These are phyloP conservation scores for Kwoniella shivajii DNA, from an alignment of 1,284 basidiomycete species.

Conservation along the genomic window DNA sequence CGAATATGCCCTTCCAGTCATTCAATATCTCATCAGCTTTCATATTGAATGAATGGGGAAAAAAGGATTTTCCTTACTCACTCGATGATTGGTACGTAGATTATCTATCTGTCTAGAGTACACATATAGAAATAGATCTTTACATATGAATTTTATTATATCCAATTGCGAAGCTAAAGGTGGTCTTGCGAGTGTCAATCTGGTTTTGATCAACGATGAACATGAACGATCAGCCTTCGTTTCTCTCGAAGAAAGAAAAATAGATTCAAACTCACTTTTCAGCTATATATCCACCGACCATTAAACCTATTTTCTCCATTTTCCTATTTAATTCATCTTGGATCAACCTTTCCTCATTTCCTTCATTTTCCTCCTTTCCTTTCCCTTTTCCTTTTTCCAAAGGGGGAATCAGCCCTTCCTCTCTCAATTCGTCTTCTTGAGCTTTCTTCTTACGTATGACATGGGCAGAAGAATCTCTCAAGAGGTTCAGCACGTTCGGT, in stretches of 20 bases:
- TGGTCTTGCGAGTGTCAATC: conserved; percentile 71
- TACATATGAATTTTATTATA: conserved; percentile 92
- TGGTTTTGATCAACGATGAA: conserved; percentile 39
- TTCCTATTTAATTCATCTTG: conserved; percentile 70
- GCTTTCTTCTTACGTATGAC: conserved; percentile 62
- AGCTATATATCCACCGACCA: conserved; percentile 81
- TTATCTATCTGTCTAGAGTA: conserved; percentile 86
- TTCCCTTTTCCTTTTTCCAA: conserved; percentile 8
- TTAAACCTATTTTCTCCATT: conserved; percentile 79
- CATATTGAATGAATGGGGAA: conserved; percentile 57
- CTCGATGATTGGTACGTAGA: conserved; percentile 88
- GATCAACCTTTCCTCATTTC: conserved; percentile 55
- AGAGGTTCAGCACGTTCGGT: conserved; percentile 72
- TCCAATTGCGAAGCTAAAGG: conserved; percentile 83
- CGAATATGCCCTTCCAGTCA: conserved; percentile 82
- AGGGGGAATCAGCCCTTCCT: conserved; percentile 49
- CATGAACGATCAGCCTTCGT: too few relatives aligned
- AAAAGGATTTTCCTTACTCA: conserved; percentile 51
- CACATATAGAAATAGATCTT: conserved; percentile 66
- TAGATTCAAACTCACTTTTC: conserved; percentile 67
- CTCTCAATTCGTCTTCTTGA: conserved; percentile 43
- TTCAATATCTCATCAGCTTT: conserved; percentile 34
- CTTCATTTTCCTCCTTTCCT: conserved; percentile 35
- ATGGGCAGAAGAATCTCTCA: conserved; percentile 69
- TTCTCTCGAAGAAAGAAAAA: not conserved